Conservation (phyloP, 441 rosid genomes). For the Corymbia calophylla region DNA sequence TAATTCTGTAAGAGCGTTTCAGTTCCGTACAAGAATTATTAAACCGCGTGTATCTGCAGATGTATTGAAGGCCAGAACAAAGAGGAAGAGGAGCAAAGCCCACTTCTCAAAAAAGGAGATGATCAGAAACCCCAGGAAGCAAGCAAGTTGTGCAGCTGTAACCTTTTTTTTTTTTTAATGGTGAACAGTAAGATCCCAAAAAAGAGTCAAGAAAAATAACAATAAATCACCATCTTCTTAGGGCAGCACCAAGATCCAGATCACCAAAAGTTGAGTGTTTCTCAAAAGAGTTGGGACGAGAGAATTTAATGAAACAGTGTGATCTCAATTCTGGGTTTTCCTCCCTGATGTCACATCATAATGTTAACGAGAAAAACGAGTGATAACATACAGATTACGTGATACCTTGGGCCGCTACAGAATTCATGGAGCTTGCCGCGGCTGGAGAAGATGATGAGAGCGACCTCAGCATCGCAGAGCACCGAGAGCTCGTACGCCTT, state of each 20-base stretch:
- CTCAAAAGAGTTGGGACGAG: background rate
- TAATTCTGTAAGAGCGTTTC: background rate
- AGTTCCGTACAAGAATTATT: background rate
- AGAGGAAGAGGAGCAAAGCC: background rate
- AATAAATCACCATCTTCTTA: background rate
- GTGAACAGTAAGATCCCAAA: background rate
- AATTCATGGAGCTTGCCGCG: constrained; percentile 89
- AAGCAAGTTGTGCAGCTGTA: background rate
- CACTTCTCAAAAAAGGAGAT: background rate
- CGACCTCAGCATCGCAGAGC: constrained; percentile 89
- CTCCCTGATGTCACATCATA: background rate
- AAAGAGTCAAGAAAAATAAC: background rate
- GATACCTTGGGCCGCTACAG: constrained; percentile 73
- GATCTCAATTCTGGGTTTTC: background rate
- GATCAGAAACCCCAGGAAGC: background rate
- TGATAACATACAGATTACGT: background rate
- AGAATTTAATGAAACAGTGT: background rate
- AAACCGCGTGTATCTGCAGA: background rate
- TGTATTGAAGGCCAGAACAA: background rate
- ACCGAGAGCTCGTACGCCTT: constrained; percentile 87
- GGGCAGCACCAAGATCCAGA: background rate
- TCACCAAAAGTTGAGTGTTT: background rate
- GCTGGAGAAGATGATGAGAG: constrained; percentile 79
- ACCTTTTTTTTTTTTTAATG: background rate
- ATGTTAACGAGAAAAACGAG: background rate